Conservation (phyloP, 2,329 filamentous ascomycete species). For the Stylonectria norvegica region DNA sequence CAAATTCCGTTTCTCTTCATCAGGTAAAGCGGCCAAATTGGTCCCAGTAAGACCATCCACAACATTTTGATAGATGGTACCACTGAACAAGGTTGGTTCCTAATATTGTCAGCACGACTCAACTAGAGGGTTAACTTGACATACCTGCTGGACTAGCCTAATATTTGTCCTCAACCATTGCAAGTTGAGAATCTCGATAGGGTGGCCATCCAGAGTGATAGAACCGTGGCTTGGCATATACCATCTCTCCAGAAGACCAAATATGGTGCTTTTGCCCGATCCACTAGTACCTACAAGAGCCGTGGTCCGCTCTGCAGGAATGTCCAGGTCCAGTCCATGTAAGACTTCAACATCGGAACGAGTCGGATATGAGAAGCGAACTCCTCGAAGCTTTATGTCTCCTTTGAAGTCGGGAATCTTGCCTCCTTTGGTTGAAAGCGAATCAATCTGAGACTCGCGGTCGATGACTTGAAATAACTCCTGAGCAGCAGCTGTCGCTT, state of each 20-base stretch:
- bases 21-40: constrained; percentile 33
- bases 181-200: constrained; percentile 43
- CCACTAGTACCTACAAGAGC: constrained; percentile 42
- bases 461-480: constrained; percentile 49
- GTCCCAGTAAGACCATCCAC: constrained; percentile 43
- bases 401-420: constrained; percentile 32
- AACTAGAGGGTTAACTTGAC: no score
- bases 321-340: constrained; percentile 38
- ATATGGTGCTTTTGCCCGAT: constrained; percentile 56
- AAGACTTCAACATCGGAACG: constrained; percentile 49
- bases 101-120: no score
- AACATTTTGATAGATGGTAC: constrained; percentile 52
- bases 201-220: constrained; percentile 43
- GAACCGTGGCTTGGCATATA: constrained; percentile 48
- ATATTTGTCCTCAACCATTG: constrained; percentile 53
- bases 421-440: constrained; percentile 37
- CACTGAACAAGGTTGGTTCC: constrained; percentile 53
- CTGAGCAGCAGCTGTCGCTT: constrained; percentile 44
- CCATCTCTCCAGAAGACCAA: constrained; percentile 57
- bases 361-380: constrained; percentile 56
- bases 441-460: constrained; percentile 41
- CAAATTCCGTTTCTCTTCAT: constrained; percentile 42
- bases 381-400: constrained; percentile 45
- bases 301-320: constrained; percentile 46
- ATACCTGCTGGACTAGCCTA: constrained; percentile 47